Conservation (phyloP, 306 rosid species). For the Carpinus fangiana region DNA sequence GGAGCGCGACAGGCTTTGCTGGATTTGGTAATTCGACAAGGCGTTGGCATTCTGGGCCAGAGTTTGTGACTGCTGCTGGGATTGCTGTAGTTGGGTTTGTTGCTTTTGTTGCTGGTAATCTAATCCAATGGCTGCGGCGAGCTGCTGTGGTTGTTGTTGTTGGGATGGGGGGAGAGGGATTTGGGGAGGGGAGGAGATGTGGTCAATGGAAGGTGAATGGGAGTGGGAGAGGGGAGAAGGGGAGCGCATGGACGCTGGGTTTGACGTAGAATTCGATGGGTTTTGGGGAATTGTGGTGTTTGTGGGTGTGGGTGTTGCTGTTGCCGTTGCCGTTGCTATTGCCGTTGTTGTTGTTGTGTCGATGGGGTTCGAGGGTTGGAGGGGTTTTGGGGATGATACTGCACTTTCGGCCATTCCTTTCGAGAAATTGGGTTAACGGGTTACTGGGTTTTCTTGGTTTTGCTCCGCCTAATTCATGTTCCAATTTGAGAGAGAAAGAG, state of each 20-base stretch:
- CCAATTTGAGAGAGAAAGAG: background rate
- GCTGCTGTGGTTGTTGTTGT: conserved; percentile 35
- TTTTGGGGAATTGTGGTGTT: conserved; percentile 35
- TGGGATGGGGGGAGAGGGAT: conserved; percentile 50
- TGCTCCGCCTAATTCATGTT: conserved; percentile 2
- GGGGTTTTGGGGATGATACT: conserved; percentile 47
- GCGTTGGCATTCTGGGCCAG: conserved; percentile 46
- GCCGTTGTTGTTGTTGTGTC: conserved; percentile 32
- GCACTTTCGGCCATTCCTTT: conserved; percentile 53
- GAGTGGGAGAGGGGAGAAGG: conserved; percentile 53
- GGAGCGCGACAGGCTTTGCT: conserved; percentile 61
- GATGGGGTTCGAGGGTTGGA: conserved; percentile 35
- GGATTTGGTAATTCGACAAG: conserved; percentile 56
- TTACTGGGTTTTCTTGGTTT: background rate
- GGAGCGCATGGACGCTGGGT: conserved; percentile 42
- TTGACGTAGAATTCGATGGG: conserved; percentile 34
- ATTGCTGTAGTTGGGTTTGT: conserved; percentile 25
- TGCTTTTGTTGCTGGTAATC: conserved; percentile 43
- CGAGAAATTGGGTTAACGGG: background rate
- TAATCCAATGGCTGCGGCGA: conserved; percentile 39
- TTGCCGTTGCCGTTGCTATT: conserved; percentile 9
- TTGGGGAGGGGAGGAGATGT: conserved; percentile 40
- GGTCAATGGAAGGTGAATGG: conserved; percentile 56
- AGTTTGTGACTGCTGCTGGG: conserved; percentile 23
- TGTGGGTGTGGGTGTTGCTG: background rate